Percentiles rank a stretch among this genome's conserved stretches.
phyloP scores from a whole-genome alignment of 768 basidiomycete species.

The Trametes elegans region DNA sequence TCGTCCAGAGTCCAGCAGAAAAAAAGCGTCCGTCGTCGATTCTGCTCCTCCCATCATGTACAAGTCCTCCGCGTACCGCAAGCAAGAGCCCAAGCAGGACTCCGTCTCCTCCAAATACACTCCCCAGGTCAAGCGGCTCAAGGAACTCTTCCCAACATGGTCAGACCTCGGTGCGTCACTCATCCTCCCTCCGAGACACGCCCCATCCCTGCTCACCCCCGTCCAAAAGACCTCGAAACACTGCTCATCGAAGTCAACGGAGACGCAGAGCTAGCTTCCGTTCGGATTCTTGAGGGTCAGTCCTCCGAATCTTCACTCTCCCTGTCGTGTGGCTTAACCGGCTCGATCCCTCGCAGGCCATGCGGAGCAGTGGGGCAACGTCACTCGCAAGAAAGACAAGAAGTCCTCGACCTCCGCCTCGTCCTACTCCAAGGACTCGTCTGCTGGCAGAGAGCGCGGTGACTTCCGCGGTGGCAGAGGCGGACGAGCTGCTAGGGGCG shows the following conservation, averaged over 20 bases:
- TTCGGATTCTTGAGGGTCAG: constrained; percentile 75
- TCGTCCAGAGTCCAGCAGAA: constrained; percentile 19
- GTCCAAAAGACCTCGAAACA: constrained; percentile 58
- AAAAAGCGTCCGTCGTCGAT: constrained; percentile 21
- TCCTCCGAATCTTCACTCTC: constrained; percentile 1
- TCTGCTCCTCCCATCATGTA: constrained; percentile 27
- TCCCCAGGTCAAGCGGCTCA: constrained; percentile 55
- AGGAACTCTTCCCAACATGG: constrained; percentile 71
- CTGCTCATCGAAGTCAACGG: constrained; percentile 67
- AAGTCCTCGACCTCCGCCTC: constrained; percentile 46
- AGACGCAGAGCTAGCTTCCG: constrained; percentile 66
- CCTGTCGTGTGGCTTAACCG: constrained; percentile 17
- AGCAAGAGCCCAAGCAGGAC: constrained; percentile 25
- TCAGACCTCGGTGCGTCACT: constrained; percentile 58
- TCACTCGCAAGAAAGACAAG: constrained; percentile 87
- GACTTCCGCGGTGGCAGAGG: constrained; percentile 65
- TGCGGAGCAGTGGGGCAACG: constrained; percentile 79
- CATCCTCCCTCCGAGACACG: constrained; percentile 24
- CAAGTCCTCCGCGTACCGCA: constrained; percentile 33
- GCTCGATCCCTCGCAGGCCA: constrained; percentile 57
- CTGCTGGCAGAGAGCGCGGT: constrained; percentile 41
- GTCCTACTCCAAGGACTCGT: constrained; percentile 49
- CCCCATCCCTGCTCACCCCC: constrained; percentile 22
- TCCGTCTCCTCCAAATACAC: constrained; percentile 42
- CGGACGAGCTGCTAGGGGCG: constrained; percentile 58